These are phyloP conservation scores for Conticribra guillardii DNA, from an alignment of 108 stramenopile genomes.

Conservation along the genomic window DNA sequence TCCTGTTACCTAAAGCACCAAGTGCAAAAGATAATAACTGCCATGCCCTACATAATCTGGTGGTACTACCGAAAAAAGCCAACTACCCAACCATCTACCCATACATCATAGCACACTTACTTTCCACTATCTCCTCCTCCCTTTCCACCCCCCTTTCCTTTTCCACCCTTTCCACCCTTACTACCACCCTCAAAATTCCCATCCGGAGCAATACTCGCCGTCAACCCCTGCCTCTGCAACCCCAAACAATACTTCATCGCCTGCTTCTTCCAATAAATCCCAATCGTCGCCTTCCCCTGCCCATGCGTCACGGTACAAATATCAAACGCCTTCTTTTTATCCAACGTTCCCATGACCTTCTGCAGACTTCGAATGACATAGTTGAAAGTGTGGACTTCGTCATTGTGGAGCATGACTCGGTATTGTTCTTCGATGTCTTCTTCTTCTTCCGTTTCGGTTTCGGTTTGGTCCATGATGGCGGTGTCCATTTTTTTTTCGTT, in stretches of 20 bases:
- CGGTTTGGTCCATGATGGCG: constrained; percentile 59
- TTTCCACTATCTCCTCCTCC: not conserved
- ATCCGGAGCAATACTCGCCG: constrained; percentile 93
- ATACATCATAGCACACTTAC: too few relatives aligned
- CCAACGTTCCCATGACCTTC: constrained; percentile 88
- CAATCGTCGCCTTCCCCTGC: constrained; percentile 91
- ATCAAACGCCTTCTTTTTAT: constrained; percentile 88
- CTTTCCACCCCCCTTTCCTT: constrained; percentile 4
- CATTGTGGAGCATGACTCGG: constrained; percentile 95
- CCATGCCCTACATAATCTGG: too few relatives aligned
- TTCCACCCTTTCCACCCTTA: constrained; percentile 57
- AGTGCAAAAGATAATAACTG: too few relatives aligned
- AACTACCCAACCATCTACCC: too few relatives aligned
- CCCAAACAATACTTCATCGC: constrained; percentile 91
- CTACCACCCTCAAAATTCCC: constrained; percentile 82
- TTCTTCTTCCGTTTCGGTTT: constrained; percentile 79
- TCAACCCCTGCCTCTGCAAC: constrained; percentile 89
- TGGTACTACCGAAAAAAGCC: too few relatives aligned
- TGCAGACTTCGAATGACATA: constrained; percentile 91
- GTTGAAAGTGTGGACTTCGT: constrained; percentile 96
- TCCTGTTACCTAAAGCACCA: too few relatives aligned
- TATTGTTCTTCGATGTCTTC: constrained; percentile 77
- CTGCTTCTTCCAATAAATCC: constrained; percentile 90
- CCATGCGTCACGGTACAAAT: constrained; percentile 92
- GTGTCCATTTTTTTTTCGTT: not conserved